These are phyloP conservation scores for Psidium friedrichsthalianum DNA, from an alignment of 345 rosid genomes.

Conservation along the genomic window DNA sequence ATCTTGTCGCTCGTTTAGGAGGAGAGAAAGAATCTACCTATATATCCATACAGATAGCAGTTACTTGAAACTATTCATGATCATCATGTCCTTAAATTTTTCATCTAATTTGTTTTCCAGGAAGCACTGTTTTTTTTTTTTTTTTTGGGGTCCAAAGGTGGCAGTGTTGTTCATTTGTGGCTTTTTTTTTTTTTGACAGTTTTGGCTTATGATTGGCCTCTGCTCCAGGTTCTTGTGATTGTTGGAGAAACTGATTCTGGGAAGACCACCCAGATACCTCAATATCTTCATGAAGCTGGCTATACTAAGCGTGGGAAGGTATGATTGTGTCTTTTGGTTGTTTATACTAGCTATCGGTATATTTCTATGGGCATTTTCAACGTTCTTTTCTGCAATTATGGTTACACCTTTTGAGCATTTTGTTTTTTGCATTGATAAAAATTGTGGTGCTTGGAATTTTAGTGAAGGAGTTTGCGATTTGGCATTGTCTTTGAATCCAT, in stretches of 20 bases:
- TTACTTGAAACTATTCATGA: slow-evolving; percentile 65
- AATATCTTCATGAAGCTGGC: slow-evolving; percentile 95
- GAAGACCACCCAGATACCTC: slow-evolving; percentile 94
- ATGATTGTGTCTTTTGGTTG: slow-evolving; percentile 1
- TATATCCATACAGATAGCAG: slow-evolving; percentile 71
- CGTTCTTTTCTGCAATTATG: background rate
- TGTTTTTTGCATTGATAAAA: background rate
- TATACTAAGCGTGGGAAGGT: slow-evolving; percentile 93
- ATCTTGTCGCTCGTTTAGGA: slow-evolving; percentile 29
- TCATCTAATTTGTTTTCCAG: background rate
- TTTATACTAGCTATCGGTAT: background rate
- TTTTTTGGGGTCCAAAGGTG: no score
- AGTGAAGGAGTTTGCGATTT: background rate
- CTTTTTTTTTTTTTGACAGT: background rate
- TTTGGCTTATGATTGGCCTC: background rate
- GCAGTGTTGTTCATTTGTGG: background rate
- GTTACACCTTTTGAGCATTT: background rate
- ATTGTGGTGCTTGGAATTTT: background rate
- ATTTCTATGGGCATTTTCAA: background rate
- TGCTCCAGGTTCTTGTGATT: slow-evolving; percentile 70
- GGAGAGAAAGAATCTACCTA: slow-evolving; percentile 77
- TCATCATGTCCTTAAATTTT: slow-evolving; percentile 50
- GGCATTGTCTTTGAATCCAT: background rate
- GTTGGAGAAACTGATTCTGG: slow-evolving; percentile 99
- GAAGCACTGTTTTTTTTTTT: background rate